Evolutionary conservation across 176 grass and related monocot species (phyloP), one percentile per base, ranked within the genome.

Genomic region (Aegilops speltoides): DNA sequence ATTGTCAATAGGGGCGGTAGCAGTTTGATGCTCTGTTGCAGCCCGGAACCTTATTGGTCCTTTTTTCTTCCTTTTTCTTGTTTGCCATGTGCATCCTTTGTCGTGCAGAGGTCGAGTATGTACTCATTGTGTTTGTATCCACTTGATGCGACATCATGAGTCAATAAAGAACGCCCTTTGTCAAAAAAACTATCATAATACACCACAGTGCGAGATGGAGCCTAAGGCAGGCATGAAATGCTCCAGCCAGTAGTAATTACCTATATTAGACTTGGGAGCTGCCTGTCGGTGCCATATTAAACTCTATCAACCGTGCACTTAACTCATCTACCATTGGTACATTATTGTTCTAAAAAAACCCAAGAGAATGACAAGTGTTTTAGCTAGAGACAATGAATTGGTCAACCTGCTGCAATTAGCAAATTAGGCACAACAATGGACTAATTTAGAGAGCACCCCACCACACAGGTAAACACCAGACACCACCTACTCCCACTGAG

Each of bases 401-500:
- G 79, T 82, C 41, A 82, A 54, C 79, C 63, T 82, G 19, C 41
- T 68, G 19, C 64, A 68, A 52, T 52, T 52, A 68, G 79, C 64
- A 80, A 48, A 81, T 79, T 63, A 46, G 29, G 67, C 64, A 52
- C 41, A 50, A 15, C 25, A 81, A 29, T 16, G 14, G 48, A 56
- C 46, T 54, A 77, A 77, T 77, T 77, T 20, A 82, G 5, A 68
- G 28, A 68, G 17, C 28, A 32, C 26, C 19, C 19, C 25, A 59
- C 54, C 54, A 59, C 54, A 59, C 19, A 59, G 54, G 19, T 59
- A 22, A 20, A 59, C 41, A 67, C 41, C 38, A 29, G 24, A 66
- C 79, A 56, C 74, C 74, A 82, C 41, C 64, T 82, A 82, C 79
- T 69, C 50, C 79, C 79, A 69, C 28, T 46, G 64, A 82, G 79